phyloP scores from a whole-genome alignment of 73 alveolate species.

The Paramecium biaurelia region DNA sequence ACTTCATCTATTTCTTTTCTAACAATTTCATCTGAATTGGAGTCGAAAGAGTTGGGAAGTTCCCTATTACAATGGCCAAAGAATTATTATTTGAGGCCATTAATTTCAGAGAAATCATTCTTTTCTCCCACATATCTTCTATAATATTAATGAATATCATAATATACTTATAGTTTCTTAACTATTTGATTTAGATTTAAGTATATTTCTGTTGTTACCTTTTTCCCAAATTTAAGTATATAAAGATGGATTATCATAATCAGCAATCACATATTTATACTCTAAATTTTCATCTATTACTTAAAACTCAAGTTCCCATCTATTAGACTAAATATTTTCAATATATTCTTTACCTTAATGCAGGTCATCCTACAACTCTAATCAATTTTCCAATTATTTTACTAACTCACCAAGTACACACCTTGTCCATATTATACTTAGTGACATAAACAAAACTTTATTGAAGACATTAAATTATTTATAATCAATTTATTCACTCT shows the following conservation, averaged over 20 bases:
- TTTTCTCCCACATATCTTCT: slow-evolving; percentile 15
- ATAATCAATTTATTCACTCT: neutral
- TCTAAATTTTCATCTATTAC: neutral
- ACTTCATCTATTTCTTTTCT: neutral
- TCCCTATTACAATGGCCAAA: neutral
- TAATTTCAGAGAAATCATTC: neutral
- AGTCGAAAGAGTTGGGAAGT: neutral
- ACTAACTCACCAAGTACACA: neutral
- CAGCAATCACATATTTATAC: neutral
- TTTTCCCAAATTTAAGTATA: neutral
- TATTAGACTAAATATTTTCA: neutral
- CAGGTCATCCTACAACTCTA: neutral
- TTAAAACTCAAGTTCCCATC: neutral
- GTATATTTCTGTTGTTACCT: neutral
- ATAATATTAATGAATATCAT: neutral
- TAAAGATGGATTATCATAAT: neutral
- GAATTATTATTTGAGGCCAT: neutral
- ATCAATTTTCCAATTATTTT: neutral
- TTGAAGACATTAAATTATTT: neutral
- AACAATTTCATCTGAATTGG: neutral
- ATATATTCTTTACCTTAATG: neutral
- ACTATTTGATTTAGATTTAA: neutral
- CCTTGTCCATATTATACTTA: neutral
- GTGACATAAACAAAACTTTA: neutral
- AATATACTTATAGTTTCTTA: neutral